phyloP scores from a whole-genome alignment of 495 filamentous ascomycete species.

The Penicillium mononematosum region DNA sequence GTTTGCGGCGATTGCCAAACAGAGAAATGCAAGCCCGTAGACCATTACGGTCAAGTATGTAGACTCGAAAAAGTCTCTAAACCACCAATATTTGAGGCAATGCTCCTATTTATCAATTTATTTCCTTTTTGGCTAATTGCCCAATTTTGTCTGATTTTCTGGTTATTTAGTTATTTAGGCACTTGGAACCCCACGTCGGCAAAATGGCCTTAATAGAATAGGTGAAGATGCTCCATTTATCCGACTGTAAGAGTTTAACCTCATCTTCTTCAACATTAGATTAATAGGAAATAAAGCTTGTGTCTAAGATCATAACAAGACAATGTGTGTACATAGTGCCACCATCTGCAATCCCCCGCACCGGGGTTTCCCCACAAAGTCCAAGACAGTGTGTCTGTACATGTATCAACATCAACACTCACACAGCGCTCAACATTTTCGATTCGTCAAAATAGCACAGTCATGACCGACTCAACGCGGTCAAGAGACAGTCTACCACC shows the following conservation, averaged over 20 bases:
- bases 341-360: not conserved
- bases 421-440: not conserved
- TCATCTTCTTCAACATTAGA: not conserved
- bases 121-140: not conserved
- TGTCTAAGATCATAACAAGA: not conserved
- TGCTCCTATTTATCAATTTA: not conserved
- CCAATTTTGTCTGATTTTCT: too few species aligned
- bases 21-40: not conserved
- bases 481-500: slow-evolving; percentile 1
- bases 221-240: slow-evolving; percentile 8
- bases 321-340: not conserved
- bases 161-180: slow-evolving; percentile 16
- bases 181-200: slow-evolving; percentile 19
- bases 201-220: slow-evolving; percentile 11
- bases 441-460: not conserved
- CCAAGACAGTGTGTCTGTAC: not conserved
- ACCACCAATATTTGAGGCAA: not conserved
- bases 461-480: slow-evolving; percentile 1
- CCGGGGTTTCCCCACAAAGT: not conserved
- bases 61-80: too few species aligned
- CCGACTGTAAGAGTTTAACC: not conserved
- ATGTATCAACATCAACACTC: not conserved
- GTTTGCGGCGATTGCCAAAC: slow-evolving; percentile 8
- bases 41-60: slow-evolving; percentile 6
- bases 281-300: not conserved